Conservation (phyloP, 495 filamentous ascomycete genomes). For the Penicillium macrosclerotiorum region DNA sequence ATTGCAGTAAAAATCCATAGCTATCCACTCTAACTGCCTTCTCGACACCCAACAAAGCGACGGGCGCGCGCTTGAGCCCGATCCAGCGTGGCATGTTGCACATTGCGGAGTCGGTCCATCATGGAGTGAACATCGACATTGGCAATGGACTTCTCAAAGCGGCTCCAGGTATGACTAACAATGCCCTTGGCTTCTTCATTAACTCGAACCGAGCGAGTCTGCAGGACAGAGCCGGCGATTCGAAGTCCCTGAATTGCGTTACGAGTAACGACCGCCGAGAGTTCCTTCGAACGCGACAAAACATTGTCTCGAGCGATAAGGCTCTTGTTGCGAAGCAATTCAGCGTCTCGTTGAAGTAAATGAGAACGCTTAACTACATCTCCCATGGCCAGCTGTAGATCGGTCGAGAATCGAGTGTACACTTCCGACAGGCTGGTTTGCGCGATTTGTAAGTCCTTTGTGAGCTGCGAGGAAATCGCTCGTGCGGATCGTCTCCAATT, state of each 20-base stretch:
- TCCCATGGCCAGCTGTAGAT: conserved; percentile 48
- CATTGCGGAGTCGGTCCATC: conserved; percentile 34
- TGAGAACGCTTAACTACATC: conserved; percentile 47
- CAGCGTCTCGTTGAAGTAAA: conserved; percentile 31
- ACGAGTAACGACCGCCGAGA: conserved; percentile 33
- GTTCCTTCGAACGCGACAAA: conserved; percentile 36
- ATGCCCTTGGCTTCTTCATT: conserved; percentile 31
- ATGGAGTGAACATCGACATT: conserved; percentile 26
- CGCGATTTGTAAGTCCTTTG: conserved; percentile 41
- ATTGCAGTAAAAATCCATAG: conserved; percentile 1
- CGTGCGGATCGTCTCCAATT: conserved; percentile 55
- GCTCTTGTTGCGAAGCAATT: conserved; percentile 26
- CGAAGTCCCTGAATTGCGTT: conserved; percentile 36
- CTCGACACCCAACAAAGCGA: conserved; percentile 26
- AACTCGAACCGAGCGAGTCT: conserved; percentile 26
- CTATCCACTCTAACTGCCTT: conserved; percentile 2
- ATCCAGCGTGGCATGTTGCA: conserved; percentile 31
- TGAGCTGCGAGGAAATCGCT: conserved; percentile 39
- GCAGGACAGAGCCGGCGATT: conserved; percentile 30
- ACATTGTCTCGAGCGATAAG: conserved; percentile 27
- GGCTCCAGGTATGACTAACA: conserved; percentile 30
- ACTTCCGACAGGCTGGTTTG: conserved; percentile 42
- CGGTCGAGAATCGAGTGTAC: conserved; percentile 47
- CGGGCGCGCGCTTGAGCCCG: conserved; percentile 41
- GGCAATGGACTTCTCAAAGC: conserved; percentile 24